Base-by-base conservation (phyloP, 306 rosid genomes). In the Glycyrrhiza uralensis region DNA sequence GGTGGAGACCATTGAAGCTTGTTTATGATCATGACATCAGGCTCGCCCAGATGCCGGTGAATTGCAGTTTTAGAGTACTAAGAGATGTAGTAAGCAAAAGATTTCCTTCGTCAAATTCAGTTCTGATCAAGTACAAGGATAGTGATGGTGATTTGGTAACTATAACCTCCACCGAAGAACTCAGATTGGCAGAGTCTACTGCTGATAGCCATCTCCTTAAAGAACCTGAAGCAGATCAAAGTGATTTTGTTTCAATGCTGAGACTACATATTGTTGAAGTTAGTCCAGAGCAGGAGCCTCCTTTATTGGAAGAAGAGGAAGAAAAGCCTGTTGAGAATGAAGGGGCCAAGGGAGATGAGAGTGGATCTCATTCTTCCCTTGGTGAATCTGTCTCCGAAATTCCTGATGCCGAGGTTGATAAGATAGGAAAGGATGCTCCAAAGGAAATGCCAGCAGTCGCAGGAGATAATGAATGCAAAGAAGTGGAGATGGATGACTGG, bases 401-500 rank as follows among this genome's bases (percentile, higher is more conserved):
- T 79, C 83, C 59, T 58, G 91, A 82, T 63, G 6, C 80, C 3
- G 92, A 82, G 75, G 80, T 66, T 73, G 90, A 81, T 58, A 79
- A 85, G 87, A 54, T 35, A 4, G 88, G 58, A 70, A 94, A 91
- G 66, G 95, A 87, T 77, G 80, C 74, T 69, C 67, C 80, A 24
- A 87, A 87, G 83, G 88, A 83, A 80, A 94, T 87, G 79, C 13
- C 71, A 20, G 86, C 68, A 39, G 80, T 79, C 28, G 14, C 75
- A 5, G 96, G 88, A 79, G 92, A 89, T 69, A 82, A 85, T 1
- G 93, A 95, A 69, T 73, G 91, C 87, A 89, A 91, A 82, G 99
- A 91, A 76, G 81, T 95, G 77, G 97, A 95, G 82, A 95, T 95
- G 96, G 99, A 91, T 73, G 99, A 95, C 66, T 95, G 99, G 99